Evolutionary conservation across 2,329 filamentous ascomycete genomes (phyloP).

Genomic region (Onygenales sp.): DNA sequence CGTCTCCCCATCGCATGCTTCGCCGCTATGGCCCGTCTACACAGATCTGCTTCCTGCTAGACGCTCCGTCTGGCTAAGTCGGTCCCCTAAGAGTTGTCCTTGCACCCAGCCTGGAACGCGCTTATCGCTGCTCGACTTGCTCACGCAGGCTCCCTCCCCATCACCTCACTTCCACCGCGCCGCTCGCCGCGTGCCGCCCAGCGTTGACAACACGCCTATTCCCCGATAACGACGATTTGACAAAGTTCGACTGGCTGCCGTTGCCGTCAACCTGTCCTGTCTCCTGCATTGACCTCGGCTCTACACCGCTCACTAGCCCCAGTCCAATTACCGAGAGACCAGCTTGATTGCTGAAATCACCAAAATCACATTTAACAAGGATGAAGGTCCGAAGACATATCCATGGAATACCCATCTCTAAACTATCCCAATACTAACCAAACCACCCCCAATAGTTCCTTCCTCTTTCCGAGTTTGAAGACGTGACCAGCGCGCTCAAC

Average conservation of each 20-base stretch:
- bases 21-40: conserved; percentile 12
- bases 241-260: too few species aligned
- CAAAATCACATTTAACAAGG: conserved; percentile 3
- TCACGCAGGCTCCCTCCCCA: conserved; percentile 21
- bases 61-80: conserved; percentile 36
- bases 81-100: conserved; percentile 31
- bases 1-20: conserved; percentile 7
- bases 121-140: conserved; percentile 37
- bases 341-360: neutral
- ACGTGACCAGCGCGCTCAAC: conserved; percentile 84
- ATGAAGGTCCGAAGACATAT: conserved; percentile 17
- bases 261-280: too few species aligned
- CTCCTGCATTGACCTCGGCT: too few species aligned
- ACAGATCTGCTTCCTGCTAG: conserved; percentile 29
- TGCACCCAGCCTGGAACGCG: conserved; percentile 37
- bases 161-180: conserved; percentile 1
- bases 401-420: neutral
- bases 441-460: conserved; percentile 59
- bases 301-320: neutral
- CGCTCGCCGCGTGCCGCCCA: conserved; percentile 2
- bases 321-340: neutral
- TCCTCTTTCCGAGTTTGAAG: conserved; percentile 81
- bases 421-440: neutral
- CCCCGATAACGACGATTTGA: neutral
- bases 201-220: neutral